Conservation (phyloP, 805 yeast genomes). For the Kockiozyma suomiensis region DNA sequence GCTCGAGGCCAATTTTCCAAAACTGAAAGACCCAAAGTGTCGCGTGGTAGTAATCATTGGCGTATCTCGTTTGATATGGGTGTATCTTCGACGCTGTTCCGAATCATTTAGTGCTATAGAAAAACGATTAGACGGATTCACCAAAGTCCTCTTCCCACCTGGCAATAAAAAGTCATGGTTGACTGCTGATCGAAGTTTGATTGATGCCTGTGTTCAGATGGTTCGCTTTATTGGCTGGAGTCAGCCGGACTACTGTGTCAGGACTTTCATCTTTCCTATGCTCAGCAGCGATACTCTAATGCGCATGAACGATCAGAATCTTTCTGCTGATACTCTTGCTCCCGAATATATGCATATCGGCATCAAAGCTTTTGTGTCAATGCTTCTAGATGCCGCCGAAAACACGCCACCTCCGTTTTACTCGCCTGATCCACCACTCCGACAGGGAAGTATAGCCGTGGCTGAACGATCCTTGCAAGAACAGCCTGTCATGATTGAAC, state of each 20-base stretch:
- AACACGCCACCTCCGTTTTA: conserved; percentile 66
- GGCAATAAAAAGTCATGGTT: conserved; percentile 73
- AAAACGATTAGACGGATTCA: conserved; percentile 69
- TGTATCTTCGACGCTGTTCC: conserved; percentile 78
- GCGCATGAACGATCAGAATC: conserved; percentile 45
- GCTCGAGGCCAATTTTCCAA: conserved; percentile 62
- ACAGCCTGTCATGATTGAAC: not conserved
- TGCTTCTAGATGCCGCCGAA: conserved; percentile 61
- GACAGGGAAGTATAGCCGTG: conserved; percentile 5
- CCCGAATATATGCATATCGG: conserved; percentile 75
- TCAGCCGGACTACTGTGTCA: conserved; percentile 77
- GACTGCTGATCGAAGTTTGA: conserved; percentile 59
- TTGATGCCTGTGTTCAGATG: conserved; percentile 69
- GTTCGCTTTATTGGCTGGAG: conserved; percentile 78
- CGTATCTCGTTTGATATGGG: conserved; percentile 81
- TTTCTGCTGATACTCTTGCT: conserved; percentile 58
- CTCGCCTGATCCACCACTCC: conserved; percentile 54
- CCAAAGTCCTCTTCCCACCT: conserved; percentile 54
- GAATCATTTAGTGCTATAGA: conserved; percentile 89
- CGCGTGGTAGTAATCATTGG: conserved; percentile 65
- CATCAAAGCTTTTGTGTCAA: conserved; percentile 69
- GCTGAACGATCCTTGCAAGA: conserved; percentile 3
- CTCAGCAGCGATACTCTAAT: conserved; percentile 45
- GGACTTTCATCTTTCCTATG: conserved; percentile 72
- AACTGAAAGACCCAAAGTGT: conserved; percentile 64